A percentile compares a stretch with the other conserved stretches of the same genome.
These are phyloP conservation scores for Candida mesenterica DNA, from an alignment of 1,139 yeast species.

Conservation along the genomic window DNA sequence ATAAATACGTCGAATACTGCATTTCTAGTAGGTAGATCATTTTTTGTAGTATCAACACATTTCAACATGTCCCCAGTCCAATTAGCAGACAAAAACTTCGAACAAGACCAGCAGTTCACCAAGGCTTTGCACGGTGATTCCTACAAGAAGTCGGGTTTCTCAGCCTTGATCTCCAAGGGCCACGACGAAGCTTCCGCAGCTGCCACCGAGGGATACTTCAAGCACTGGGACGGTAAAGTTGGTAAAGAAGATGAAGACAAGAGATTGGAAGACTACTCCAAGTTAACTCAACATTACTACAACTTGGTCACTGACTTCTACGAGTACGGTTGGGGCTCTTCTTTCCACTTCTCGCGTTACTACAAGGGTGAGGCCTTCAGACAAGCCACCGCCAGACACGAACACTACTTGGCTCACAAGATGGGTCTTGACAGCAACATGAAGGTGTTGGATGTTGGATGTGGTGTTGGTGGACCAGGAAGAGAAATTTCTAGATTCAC, in stretches of 20 bases:
- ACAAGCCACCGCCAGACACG: constrained; percentile 97
- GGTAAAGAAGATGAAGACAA: constrained; percentile 71
- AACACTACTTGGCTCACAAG: constrained; percentile 87
- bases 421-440: constrained; percentile 76
- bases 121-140: constrained; percentile 83
- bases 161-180: constrained; percentile 71
- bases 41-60: background rate
- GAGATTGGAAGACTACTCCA: constrained; percentile 81
- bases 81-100: constrained; percentile 39
- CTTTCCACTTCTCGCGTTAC: constrained; percentile 96
- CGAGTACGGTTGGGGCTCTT: constrained; percentile 99
- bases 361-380: constrained; percentile 90
- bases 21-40: constrained; percentile 4
- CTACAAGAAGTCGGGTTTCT: constrained; percentile 64
- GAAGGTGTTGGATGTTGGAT: constrained; percentile 95
- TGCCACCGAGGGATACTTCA: constrained; percentile 88
- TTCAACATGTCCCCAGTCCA: constrained; percentile 12
- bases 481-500: constrained; percentile 93
- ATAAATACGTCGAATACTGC: background rate
- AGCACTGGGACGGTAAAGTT: constrained; percentile 94
- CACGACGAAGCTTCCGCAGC: constrained; percentile 72
- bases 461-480: constrained; percentile 99
- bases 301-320: constrained; percentile 92
- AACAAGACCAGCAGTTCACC: constrained; percentile 64
- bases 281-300: constrained; percentile 92